A percentile compares a stretch with the other conserved stretches of the same genome.
These are phyloP conservation scores for Mycena olivaceomarginata DNA, from an alignment of 768 basidiomycete genomes.

Conservation along the genomic window DNA sequence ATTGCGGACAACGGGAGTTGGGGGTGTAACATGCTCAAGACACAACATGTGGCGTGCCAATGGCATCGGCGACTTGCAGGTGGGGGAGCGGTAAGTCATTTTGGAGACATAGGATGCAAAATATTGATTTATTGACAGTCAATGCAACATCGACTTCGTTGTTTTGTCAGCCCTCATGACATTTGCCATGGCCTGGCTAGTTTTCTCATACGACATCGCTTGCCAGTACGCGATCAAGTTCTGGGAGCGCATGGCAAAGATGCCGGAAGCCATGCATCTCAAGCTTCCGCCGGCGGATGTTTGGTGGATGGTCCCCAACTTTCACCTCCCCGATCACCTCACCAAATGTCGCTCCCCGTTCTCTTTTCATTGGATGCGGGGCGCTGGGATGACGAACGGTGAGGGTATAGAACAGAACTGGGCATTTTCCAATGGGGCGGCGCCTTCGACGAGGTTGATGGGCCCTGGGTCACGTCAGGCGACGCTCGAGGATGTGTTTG, in stretches of 20 bases:
- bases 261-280: background rate
- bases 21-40: background rate
- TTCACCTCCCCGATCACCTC: background rate
- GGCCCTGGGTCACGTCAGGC: background rate
- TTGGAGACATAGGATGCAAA: background rate
- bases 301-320: slow-evolving; percentile 38
- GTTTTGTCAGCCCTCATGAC: background rate
- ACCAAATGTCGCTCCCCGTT: background rate
- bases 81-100: background rate
- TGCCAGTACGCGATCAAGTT: background rate
- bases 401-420: slow-evolving; percentile 27
- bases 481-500: background rate
- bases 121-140: background rate
- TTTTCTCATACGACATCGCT: background rate
- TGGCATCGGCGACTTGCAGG: background rate
- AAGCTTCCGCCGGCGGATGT: background rate
- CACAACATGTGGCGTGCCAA: background rate
- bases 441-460: background rate
- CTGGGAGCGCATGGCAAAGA: background rate
- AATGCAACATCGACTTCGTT: background rate
- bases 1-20: background rate
- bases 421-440: slow-evolving; percentile 24
- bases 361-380: slow-evolving; percentile 8
- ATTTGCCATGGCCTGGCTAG: background rate
- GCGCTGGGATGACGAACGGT: slow-evolving; percentile 22